Base-by-base conservation (phyloP, 2,329 filamentous ascomycete species). In the Tolypocladium inflatum region DNA sequence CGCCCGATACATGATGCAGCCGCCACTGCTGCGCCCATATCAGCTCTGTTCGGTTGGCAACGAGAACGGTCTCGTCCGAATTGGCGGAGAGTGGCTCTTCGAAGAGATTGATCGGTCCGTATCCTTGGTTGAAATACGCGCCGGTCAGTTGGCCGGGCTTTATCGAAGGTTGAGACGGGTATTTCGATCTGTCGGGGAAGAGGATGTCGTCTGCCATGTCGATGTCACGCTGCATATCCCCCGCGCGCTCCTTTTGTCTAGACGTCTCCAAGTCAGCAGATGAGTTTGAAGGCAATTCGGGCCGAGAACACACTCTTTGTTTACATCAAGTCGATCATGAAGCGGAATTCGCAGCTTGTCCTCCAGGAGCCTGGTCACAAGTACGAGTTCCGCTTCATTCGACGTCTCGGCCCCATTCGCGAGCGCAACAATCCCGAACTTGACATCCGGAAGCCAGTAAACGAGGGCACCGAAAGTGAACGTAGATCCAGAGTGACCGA, bases 101-200 rank as follows among this genome's bases (percentile, higher is more conserved):
- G 3, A 55, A 55, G 8, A 71, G 57, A 0, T 57, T 55, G 10
- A 71, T 55, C 1, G 43, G 54, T 13, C 66, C 67, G 65, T 78
- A 80, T 2, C 71, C 77, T 2, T 73, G 70, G 56, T 80, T 70
- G 58, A 65, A 71, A 60, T 80, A 81, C 1, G 68, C 74, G 3
- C 79, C 78, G 1, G 65, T 63, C 9, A 70, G 59, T 0, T 62
- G 55, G 59, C 74, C 74, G 43, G 64, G 63, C 11, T 65, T 61
- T 2, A 78, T 61, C 0, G 74, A 69, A 10, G 66, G 68, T 8
- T 73, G 73, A 23, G 75, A 52, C 0, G 72, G 66, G 8, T 71
- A 70, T 1, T 67, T 41, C 0, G 75, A 71, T 6, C 69, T 67
- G 11, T 70, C 54, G 0, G 76, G 75, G 60, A 74, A 80, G 39